phyloP scores from a whole-genome alignment of 176 grass and related monocot genomes.

The Phoenix dactylifera region DNA sequence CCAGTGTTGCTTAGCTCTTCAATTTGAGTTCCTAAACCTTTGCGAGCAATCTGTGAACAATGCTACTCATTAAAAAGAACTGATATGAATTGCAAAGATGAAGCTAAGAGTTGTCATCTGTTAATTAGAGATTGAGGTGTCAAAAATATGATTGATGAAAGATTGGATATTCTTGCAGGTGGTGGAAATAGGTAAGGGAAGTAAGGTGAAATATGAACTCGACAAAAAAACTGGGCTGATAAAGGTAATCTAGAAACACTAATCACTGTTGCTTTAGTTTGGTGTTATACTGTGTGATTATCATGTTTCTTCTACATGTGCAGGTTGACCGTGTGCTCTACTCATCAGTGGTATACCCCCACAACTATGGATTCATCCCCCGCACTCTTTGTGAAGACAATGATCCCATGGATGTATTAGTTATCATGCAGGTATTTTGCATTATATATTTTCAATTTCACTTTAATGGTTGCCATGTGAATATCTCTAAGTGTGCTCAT shows the following conservation, averaged over 20 bases:
- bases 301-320: not conserved
- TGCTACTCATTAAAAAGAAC: too few species aligned
- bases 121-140: too few species aligned
- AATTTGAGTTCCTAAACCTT: too few species aligned
- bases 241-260: conserved; percentile 28
- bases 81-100: too few species aligned
- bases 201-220: conserved; percentile 97
- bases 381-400: conserved; percentile 95
- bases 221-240: conserved; percentile 99
- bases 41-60: too few species aligned
- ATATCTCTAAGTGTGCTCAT: too few species aligned
- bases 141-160: not conserved
- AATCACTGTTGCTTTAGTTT: not conserved
- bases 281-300: conserved; percentile 1
- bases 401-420: conserved; percentile 89
- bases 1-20: too few species aligned
- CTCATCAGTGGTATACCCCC: conserved; percentile 93
- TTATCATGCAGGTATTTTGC: conserved; percentile 88
- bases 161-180: conserved; percentile 28
- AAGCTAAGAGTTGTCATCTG: too few species aligned
- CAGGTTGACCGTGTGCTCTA: conserved; percentile 94
- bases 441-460: not conserved
- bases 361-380: conserved; percentile 98
- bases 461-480: not conserved
- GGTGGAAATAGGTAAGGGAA: conserved; percentile 83